phyloP scores from a whole-genome alignment of 345 rosid species.

The Pseudoturritis turrita region DNA sequence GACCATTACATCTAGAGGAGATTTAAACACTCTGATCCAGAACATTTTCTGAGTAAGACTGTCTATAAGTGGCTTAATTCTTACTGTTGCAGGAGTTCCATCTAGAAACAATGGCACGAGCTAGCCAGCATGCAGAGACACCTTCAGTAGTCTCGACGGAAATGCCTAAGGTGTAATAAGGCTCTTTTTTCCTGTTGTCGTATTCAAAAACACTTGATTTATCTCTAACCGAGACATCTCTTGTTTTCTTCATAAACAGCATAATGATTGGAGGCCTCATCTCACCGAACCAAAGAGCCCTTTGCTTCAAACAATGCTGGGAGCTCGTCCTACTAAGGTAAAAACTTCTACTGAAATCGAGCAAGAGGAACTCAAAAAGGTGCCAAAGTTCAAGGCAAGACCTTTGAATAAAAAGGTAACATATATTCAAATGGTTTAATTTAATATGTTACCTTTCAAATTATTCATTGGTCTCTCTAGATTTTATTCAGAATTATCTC shows the following conservation, averaged over 20 bases:
- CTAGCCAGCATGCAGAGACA: too few relatives aligned
- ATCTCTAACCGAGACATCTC: too few relatives aligned
- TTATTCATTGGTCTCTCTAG: not conserved
- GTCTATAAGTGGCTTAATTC: too few relatives aligned
- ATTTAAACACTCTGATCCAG: not conserved
- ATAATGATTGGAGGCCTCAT: slow-evolving; percentile 55
- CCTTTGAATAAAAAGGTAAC: slow-evolving; percentile 73
- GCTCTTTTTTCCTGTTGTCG: too few relatives aligned
- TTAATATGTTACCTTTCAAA: not conserved
- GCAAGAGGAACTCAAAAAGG: slow-evolving; percentile 72
- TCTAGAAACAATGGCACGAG: too few relatives aligned
- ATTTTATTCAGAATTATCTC: not conserved
- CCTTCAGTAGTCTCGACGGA: too few relatives aligned
- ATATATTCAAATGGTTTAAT: not conserved
- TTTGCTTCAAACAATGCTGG: too few relatives aligned
- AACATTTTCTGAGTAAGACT: not conserved
- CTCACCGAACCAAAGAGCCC: slow-evolving; percentile 70
- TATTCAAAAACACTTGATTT: too few relatives aligned
- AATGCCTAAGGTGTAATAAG: too few relatives aligned
- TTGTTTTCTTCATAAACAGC: slow-evolving; percentile 34
- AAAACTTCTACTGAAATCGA: slow-evolving; percentile 67
- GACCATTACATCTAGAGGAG: too few relatives aligned
- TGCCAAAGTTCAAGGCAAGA: slow-evolving; percentile 84
- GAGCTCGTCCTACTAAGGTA: too few relatives aligned
- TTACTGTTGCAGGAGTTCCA: too few relatives aligned